These are phyloP conservation scores for Xylariales sp. DNA, from an alignment of 2,329 filamentous ascomycete species.

Conservation along the genomic window DNA sequence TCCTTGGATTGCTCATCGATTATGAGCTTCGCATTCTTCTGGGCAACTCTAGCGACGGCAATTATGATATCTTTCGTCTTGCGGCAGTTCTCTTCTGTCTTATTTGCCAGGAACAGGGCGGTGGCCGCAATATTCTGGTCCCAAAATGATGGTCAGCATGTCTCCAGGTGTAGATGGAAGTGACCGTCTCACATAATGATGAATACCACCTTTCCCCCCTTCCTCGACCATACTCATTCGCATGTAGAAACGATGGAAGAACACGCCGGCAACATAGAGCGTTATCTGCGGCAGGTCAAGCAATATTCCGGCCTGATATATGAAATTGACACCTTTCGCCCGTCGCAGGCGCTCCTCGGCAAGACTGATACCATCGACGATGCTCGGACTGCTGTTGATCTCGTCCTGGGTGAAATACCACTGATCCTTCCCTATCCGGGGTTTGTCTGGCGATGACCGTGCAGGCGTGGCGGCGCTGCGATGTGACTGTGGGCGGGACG, in stretches of 20 bases:
- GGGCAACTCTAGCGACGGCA: conserved; percentile 86
- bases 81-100: conserved; percentile 93
- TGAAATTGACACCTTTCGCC: conserved; percentile 93
- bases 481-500: conserved; percentile 29
- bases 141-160: conserved; percentile 1
- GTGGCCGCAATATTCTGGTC: conserved; percentile 77
- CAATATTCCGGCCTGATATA: conserved; percentile 88
- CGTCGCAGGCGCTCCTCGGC: conserved; percentile 75
- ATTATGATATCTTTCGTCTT: conserved; percentile 95
- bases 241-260: conserved; percentile 97
- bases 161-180: not conserved
- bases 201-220: conserved; percentile 71
- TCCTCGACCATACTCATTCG: conserved; percentile 73
- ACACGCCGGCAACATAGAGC: conserved; percentile 84
- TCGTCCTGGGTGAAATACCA: conserved; percentile 90
- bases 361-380: conserved; percentile 72
- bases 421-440: conserved; percentile 47
- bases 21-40: conserved; percentile 84
- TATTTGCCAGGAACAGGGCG: conserved; percentile 88
- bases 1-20: conserved; percentile 98
- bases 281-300: conserved; percentile 90
- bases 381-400: conserved; percentile 74
- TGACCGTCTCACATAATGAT: conserved; percentile 85
- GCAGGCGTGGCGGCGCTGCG: conserved; percentile 30
- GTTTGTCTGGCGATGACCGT: conserved; percentile 33